Evolutionary conservation across 768 basidiomycete genomes (phyloP).

Genomic region (Rhodosporidiobolus sp.): DNA sequence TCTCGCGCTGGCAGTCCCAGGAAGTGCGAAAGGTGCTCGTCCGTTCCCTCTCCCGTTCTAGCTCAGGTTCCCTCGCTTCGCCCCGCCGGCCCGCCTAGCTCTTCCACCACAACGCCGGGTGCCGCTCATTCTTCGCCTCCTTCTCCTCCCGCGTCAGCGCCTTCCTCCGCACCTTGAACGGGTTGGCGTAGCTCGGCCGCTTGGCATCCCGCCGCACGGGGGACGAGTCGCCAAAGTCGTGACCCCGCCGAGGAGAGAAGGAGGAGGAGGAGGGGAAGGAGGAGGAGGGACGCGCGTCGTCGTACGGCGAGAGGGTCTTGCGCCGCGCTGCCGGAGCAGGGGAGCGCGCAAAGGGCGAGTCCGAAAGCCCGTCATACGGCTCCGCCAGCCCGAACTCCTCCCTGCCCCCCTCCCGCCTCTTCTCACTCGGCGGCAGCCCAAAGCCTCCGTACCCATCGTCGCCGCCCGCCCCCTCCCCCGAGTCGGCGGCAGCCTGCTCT

Average conservation of each 20-base stretch:
- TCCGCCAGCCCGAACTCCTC: neutral
- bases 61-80: no score
- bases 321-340: neutral
- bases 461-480: neutral
- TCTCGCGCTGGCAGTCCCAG: no score
- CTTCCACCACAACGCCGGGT: conserved; percentile 33
- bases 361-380: no score
- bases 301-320: neutral
- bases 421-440: neutral
- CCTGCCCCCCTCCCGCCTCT: neutral
- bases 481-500: neutral
- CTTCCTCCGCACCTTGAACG: conserved; percentile 29
- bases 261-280: neutral
- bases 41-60: no score
- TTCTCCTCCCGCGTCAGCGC: conserved; percentile 25
- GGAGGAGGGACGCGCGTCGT: neutral
- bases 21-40: neutral
- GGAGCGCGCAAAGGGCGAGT: no score
- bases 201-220: neutral
- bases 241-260: neutral
- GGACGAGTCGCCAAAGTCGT: neutral
- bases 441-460: neutral
- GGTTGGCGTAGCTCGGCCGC: conserved; percentile 24
- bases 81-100: neutral
- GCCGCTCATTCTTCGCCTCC: conserved; percentile 8